Evolutionary conservation across 1,139 yeast genomes (phyloP).

Genomic region (Suhomyces yuchorum): DNA sequence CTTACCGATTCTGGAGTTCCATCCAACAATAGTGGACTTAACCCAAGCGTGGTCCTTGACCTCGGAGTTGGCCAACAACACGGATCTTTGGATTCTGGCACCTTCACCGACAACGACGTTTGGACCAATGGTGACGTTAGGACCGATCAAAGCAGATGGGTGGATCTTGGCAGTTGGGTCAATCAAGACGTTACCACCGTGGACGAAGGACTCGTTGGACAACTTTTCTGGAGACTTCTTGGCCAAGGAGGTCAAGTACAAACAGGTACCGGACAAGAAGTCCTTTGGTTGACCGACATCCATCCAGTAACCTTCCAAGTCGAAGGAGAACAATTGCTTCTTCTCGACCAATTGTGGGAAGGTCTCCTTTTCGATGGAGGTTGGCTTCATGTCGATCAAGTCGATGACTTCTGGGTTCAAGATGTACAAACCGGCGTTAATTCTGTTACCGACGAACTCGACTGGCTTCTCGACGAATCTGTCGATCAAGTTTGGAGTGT

Average conservation of each 20-base stretch:
- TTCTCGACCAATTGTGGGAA: conserved; percentile 94
- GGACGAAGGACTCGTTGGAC: conserved; percentile 67
- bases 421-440: conserved; percentile 95
- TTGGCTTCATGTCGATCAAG: conserved; percentile 95
- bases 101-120: conserved; percentile 96
- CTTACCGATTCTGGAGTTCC: conserved; percentile 97
- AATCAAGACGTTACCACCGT: conserved; percentile 91
- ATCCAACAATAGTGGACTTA: conserved; percentile 96
- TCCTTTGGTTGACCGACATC: conserved; percentile 99
- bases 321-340: conserved; percentile 90
- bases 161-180: conserved; percentile 95
- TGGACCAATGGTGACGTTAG: conserved; percentile 97
- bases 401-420: conserved; percentile 96
- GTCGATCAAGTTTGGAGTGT: conserved; percentile 91
- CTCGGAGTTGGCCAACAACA: conserved; percentile 84
- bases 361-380: conserved; percentile 98
- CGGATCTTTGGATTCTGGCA: conserved; percentile 97
- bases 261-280: conserved; percentile 93
- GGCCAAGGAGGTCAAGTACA: conserved; percentile 84
- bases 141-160: conserved; percentile 94
- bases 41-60: conserved; percentile 98
- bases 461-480: conserved; percentile 99
- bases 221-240: conserved; percentile 77
- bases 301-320: conserved; percentile 99
- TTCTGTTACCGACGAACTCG: conserved; percentile 97